Conservation (phyloP, 208 protist species). For the Trichomonas gallinae region DNA sequence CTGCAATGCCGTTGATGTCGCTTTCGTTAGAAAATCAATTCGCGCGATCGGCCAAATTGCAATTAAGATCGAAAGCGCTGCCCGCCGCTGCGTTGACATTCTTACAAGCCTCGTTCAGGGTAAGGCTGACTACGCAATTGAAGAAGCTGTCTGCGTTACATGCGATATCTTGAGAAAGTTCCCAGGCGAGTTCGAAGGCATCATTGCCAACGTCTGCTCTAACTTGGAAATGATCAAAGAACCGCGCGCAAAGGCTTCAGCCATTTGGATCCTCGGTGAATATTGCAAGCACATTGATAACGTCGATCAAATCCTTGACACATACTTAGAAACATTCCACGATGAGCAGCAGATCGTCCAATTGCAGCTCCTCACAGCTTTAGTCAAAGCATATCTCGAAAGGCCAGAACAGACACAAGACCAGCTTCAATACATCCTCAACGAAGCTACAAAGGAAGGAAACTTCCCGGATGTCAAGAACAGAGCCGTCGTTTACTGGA, state of each 20-base stretch:
- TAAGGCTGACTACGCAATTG: constrained; percentile 73
- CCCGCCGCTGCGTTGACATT: constrained; percentile 67
- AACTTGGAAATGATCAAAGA: constrained; percentile 54
- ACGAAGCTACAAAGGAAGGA: not conserved
- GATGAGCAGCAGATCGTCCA: constrained; percentile 15
- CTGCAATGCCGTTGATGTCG: constrained; percentile 77
- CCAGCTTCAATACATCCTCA: not conserved
- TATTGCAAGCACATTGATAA: constrained; percentile 84
- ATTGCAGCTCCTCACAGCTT: not conserved
- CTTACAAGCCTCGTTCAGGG: constrained; percentile 66
- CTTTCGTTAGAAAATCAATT: constrained; percentile 87
- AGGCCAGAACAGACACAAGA: not conserved
- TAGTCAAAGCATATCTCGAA: not conserved
- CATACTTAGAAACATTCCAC: constrained; percentile 19
- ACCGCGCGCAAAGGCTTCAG: not conserved
- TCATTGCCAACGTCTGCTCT: constrained; percentile 58
- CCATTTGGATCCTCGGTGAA: constrained; percentile 43
- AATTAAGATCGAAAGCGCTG: constrained; percentile 79
- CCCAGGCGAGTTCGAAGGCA: constrained; percentile 50
- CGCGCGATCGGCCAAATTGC: constrained; percentile 79
- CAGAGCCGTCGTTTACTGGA: constrained; percentile 9
- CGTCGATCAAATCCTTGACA: constrained; percentile 74
- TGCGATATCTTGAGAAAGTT: constrained; percentile 82
- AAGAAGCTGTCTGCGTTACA: constrained; percentile 84
- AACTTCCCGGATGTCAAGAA: not conserved